Percentiles rank a stretch among this genome's conserved stretches.
phyloP scores from a whole-genome alignment of 2,329 filamentous ascomycete species.

The Xylariaceae sp. region DNA sequence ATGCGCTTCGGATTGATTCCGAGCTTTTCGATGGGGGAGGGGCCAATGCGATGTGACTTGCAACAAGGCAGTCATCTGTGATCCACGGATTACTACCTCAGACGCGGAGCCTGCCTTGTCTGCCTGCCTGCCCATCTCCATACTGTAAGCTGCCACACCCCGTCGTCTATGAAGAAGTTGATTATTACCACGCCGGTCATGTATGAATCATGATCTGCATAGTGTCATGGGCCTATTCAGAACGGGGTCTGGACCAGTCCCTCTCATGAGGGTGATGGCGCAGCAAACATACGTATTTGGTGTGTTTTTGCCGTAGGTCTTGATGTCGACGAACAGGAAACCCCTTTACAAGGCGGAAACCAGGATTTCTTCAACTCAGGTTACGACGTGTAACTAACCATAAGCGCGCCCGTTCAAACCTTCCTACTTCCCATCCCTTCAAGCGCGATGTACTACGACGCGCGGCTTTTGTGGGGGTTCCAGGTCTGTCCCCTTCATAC shows the following conservation, averaged over 20 bases:
- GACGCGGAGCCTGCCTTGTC: too few relatives aligned
- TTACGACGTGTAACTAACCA: not conserved
- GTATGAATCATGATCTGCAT: not conserved
- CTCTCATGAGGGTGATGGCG: too few relatives aligned
- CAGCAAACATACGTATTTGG: too few relatives aligned
- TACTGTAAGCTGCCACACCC: not conserved
- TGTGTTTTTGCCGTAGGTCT: too few relatives aligned
- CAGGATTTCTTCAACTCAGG: not conserved
- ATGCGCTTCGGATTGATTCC: constrained; percentile 8
- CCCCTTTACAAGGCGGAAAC: not conserved
- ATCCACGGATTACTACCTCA: not conserved
- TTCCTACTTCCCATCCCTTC: not conserved
- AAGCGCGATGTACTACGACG: constrained; percentile 15
- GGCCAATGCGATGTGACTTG: constrained; percentile 5
- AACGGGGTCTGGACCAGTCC: too few relatives aligned
- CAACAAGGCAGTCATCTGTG: not conserved
- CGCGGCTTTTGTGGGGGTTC: not conserved
- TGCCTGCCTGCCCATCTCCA: not conserved
- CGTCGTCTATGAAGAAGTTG: too few relatives aligned
- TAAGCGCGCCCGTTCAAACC: not conserved
- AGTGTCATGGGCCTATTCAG: not conserved
- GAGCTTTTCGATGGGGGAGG: not conserved
- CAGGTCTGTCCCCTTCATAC: too few relatives aligned
- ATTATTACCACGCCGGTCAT: not conserved
- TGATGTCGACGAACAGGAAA: not conserved